Base-by-base conservation (phyloP, 345 rosid species). In the Sisymbrium irio region DNA sequence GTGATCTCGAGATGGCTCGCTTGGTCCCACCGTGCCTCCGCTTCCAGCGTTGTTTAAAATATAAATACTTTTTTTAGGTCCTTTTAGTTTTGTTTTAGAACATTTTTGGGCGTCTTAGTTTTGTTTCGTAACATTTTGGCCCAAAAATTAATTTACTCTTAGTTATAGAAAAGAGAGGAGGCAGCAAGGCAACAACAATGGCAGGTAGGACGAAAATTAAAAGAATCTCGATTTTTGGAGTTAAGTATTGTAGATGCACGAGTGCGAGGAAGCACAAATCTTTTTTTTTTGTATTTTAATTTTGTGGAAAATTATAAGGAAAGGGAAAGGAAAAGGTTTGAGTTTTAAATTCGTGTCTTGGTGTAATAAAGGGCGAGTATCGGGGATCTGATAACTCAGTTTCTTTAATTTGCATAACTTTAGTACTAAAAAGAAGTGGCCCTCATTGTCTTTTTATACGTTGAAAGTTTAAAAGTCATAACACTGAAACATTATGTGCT, bases 1-100 rank as follows among this genome's bases (percentile, higher is more conserved):
- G 69, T 82, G 64, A 79, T 83, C 20, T 79, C 82, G 74, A 79
- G 82, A 15, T 79, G 82, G 82, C 59, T 79, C 35, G 82, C 80
- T 37, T 79, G 82, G 65, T 60, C 75, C 78, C 68, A 71, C 74
- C 75, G 79, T 50, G 36, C 50, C 59, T 63, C 75, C 56, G 62
- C 75, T 57, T 62, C 79, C 12, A 62, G 39, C n/a, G 41, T 47
- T 62, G 78, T 69, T 73, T 78, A 62, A 58, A 28, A n/a, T n/a
- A n/a, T n/a, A n/a, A n/a, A n/a, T n/a, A 3, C 3, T 20, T 1
- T 66, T 55, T 37, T 42, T 61, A 41, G 14, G 17, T 47, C 54
- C 71, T 62, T 25, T 44, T 41, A 62, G 7, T 62, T 62, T 69
- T 44, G 51, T 11, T 53, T 53, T 35, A 61, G 37, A 50, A 49